Evolutionary conservation across 805 yeast genomes (phyloP).

Genomic region (Priceomyces haplophilus): DNA sequence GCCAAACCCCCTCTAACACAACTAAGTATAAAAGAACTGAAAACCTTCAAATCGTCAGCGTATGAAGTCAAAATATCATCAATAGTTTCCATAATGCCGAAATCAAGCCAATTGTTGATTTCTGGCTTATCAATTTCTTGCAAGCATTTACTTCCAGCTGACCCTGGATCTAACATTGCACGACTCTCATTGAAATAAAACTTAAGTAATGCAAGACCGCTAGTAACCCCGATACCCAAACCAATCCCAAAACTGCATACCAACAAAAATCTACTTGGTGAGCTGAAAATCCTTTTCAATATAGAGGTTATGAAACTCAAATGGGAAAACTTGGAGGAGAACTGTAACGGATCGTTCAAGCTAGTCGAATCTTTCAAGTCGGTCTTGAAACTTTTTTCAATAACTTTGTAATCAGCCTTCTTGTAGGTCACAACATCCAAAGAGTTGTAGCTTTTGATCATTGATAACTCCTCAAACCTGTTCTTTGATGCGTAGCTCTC

Average conservation of each 20-base stretch:
- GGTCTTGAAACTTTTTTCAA: slow-evolving; percentile 26
- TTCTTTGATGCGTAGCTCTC: not conserved
- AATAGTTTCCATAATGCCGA: slow-evolving; percentile 7
- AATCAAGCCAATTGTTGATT: not conserved
- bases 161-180: not conserved
- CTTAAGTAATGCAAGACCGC: slow-evolving; percentile 18
- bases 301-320: slow-evolving; percentile 16
- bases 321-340: slow-evolving; percentile 24
- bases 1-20: slow-evolving; percentile 25
- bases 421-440: slow-evolving; percentile 17
- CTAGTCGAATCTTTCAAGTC: slow-evolving; percentile 26
- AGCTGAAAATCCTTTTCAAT: slow-evolving; percentile 10
- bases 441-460: slow-evolving; percentile 2
- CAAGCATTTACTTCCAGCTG: slow-evolving; percentile 2
- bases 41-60: slow-evolving; percentile 5
- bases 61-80: slow-evolving; percentile 4
- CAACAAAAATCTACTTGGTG: slow-evolving; percentile 18
- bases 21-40: slow-evolving; percentile 16
- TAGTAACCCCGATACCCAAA: slow-evolving; percentile 34
- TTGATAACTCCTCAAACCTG: slow-evolving; percentile 3
- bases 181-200: not conserved
- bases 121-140: not conserved
- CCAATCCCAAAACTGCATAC: slow-evolving; percentile 36
- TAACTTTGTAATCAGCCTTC: slow-evolving; percentile 25
- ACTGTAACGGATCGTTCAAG: slow-evolving; percentile 28